Base-by-base conservation (phyloP, 345 rosid species). In the Citrus inodora region DNA sequence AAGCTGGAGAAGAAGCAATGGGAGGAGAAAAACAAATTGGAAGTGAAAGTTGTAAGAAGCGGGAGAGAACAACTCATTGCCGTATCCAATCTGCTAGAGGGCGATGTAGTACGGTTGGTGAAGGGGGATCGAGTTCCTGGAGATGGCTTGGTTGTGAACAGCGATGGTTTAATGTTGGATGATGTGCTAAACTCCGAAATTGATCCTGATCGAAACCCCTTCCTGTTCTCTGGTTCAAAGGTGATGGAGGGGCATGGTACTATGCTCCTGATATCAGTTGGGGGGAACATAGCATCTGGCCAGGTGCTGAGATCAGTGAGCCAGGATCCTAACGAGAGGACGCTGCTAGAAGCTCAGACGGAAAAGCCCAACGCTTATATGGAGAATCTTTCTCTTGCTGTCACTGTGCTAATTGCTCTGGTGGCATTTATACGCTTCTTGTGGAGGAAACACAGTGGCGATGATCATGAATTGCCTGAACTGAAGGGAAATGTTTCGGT, bases 101-200 rank as follows among this genome's bases (percentile, higher is more conserved):
- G 82, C 11, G 85, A 82, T 75, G 21, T 82, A 56, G 80, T 82
- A 64, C 8, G 0, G 33, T 67, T 82, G 71, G 38, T 27, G 1
- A 21, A 58, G 65, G 85, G 80, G 13, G 74, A 75, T 79, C 71
- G 7, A 2, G 77, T 82, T 79, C 80, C 80, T 3, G 80, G 74
- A 22, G 82, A 79, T 71, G 85, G 85, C 5, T 76, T 82, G 67
- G 65, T 79, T 76, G 85, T 71, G 59, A 16, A 38, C 6, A 71
- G 71, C 4, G 27, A 75, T 4, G 51, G 9, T 7, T 67, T 80
- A 14, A 61, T 46, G 53, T 16, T 72, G 76, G 83, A 80, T 76
- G 69, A 78, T 16, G 67, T 67, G 6, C 28, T 27, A 3, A 71
- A 67, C 64, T 51, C 79, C 67, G 61, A 27, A 76, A 51, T 67